Base-by-base conservation (phyloP, 805 yeast species). In the Kregervanrija pseudodelftensis region DNA sequence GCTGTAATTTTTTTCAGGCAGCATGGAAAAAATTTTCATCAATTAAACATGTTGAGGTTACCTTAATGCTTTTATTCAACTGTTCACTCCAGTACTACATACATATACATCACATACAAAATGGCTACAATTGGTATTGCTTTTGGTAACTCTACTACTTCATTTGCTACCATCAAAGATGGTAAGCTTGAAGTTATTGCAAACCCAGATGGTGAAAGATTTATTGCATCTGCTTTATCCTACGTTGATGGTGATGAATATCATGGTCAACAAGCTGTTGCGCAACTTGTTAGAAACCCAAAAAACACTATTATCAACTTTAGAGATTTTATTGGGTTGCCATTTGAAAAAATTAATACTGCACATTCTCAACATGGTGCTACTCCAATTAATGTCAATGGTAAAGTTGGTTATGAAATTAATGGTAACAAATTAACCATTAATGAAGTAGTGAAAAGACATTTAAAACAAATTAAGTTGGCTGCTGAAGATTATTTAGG, bases 131-230 rank as follows among this genome's bases (percentile, higher is more conserved):
- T 93, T 66, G 99, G 99, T 68, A 79, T 93, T 64, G 82, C 96
- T 37, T 91, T 93, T 66, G 99, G 99, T 66, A 93, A 93, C 79
- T 84, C 95, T 40, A 79, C 95, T 49, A 85, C 97, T 41, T 86
- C 97, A 48, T 89, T 93, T 64, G 97, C 98, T 41, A 86, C 82
- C 59, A 85, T 90, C 54, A 69, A 76, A 50, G 97, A 91, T 60
- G 97, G 96, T 50, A 85, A 84, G 65, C 93, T 88, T 52, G 97
- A 93, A 63, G 95, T 93, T 54, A 91, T 93, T 65, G 99, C 99
- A 55, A 91, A 93, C 79, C 96, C 95, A 55, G 99, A 93, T 63
- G 99, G 99, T 67, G 98, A 93, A 70, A 87, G 98, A 72, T 77
- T 91, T 49, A 93, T 93, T 63, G 95, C 98, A 50, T 85, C 98